Conservation (phyloP, 208 protist species). For the Kentomonas sorsogonicus region DNA sequence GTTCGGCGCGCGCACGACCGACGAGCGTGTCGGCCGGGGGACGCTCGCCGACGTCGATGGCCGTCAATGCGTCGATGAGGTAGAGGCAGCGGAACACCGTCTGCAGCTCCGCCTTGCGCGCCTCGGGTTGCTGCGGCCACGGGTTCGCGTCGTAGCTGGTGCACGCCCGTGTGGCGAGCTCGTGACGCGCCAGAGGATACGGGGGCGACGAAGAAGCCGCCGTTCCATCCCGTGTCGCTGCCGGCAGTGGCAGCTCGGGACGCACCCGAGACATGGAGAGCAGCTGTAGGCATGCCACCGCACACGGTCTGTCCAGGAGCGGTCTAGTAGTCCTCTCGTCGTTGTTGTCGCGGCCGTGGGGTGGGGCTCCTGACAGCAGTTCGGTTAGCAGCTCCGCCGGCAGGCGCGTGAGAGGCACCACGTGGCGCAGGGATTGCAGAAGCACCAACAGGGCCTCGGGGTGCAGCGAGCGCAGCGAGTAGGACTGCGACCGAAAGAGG, state of each 20-base stretch:
- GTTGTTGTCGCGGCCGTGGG: too few species aligned
- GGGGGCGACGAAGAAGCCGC: too few species aligned
- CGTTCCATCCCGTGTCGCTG: too few species aligned
- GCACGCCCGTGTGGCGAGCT: slow-evolving; percentile 24
- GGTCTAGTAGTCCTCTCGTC: too few species aligned
- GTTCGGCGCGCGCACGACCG: slow-evolving; percentile 43
- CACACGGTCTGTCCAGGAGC: slow-evolving; percentile 58
- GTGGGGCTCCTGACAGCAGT: too few species aligned
- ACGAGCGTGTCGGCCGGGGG: slow-evolving; percentile 18
- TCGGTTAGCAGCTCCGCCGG: too few species aligned
- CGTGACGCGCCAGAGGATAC: too few species aligned
- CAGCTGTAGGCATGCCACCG: slow-evolving; percentile 68
- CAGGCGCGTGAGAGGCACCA: slow-evolving; percentile 25
- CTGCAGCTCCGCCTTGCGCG: slow-evolving; percentile 65
- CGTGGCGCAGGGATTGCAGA: slow-evolving; percentile 62
- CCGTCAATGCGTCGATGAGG: slow-evolving; percentile 27
- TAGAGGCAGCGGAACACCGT: slow-evolving; percentile 76
- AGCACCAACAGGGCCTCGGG: slow-evolving; percentile 61
- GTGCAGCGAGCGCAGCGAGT: slow-evolving; percentile 57
- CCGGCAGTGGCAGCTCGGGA: too few species aligned
- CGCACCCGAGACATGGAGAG: too few species aligned
- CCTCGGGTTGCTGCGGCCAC: slow-evolving; percentile 67
- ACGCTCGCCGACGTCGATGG: background rate
- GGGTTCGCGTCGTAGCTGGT: slow-evolving; percentile 51
- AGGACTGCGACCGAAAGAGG: slow-evolving; percentile 22